These are phyloP conservation scores for Xylariaceae sp. DNA, from an alignment of 2,329 filamentous ascomycete genomes.

Conservation along the genomic window DNA sequence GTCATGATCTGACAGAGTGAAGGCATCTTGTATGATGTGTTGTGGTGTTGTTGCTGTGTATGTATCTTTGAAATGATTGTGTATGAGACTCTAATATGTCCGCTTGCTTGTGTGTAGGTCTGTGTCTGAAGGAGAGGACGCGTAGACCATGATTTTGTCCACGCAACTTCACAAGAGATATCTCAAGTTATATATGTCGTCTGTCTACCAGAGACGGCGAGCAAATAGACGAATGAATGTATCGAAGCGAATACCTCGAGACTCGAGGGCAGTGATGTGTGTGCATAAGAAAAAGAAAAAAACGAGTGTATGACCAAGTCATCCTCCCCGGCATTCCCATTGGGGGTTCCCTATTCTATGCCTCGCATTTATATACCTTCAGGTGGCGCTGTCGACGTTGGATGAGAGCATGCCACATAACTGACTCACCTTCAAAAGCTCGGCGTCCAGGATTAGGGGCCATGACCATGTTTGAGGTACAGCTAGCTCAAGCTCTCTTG, in stretches of 20 bases:
- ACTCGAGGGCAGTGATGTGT: background rate
- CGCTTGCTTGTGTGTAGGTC: background rate
- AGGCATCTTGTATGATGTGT: slow-evolving; percentile 18
- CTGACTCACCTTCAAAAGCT: background rate
- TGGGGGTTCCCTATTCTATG: background rate
- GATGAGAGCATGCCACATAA: background rate
- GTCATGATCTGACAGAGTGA: slow-evolving; percentile 22
- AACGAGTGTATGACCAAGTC: slow-evolving; percentile 4
- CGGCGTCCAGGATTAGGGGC: background rate
- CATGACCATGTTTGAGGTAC: background rate
- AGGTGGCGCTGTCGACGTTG: background rate
- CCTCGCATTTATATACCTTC: slow-evolving; percentile 11
- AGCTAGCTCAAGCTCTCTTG: background rate
- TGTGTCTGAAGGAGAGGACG: background rate
- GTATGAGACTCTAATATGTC: background rate
- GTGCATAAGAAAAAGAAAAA: background rate
- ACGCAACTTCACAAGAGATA: background rate
- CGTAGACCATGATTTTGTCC: too few relatives aligned
- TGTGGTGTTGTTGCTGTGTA: background rate
- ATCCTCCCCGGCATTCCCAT: background rate
- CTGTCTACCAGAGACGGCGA: slow-evolving; percentile 5
- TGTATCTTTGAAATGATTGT: background rate
- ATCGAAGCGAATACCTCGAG: background rate
- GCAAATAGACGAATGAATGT: slow-evolving; percentile 9
- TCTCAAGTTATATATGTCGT: background rate